Percentiles rank a stretch among this genome's conserved stretches.
Conservation (phyloP, 2,329 filamentous ascomycete species). For the Colletotrichum eleusines region DNA sequence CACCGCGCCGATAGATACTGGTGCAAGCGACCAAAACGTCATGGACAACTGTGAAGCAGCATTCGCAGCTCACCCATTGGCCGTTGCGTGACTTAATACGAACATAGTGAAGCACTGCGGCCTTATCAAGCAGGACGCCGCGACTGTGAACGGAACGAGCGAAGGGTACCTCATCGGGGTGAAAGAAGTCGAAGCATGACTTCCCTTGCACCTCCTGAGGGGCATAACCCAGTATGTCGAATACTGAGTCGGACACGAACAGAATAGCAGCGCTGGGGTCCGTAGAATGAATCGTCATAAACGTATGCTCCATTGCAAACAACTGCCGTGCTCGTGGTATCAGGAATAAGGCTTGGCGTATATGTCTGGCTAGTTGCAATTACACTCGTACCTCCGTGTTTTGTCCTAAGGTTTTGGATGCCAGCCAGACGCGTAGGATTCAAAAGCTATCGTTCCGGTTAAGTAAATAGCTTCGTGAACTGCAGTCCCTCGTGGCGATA, state of each 20-base stretch:
- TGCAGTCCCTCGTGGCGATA: neutral
- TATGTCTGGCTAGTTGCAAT: slow-evolving; percentile 15
- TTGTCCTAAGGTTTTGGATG: neutral
- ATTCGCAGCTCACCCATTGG: slow-evolving; percentile 84
- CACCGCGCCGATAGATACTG: slow-evolving; percentile 78
- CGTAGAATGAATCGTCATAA: slow-evolving; percentile 85
- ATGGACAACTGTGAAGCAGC: slow-evolving; percentile 89
- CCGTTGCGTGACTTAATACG: slow-evolving; percentile 76
- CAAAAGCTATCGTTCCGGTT: neutral
- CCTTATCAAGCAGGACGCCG: slow-evolving; percentile 83
- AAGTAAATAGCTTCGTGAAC: neutral
- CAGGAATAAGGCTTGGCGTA: slow-evolving; percentile 20
- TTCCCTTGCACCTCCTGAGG: slow-evolving; percentile 80
- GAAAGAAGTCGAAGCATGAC: slow-evolving; percentile 89
- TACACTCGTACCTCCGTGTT: neutral
- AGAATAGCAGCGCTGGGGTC: slow-evolving; percentile 85
- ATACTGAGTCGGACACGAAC: slow-evolving; percentile 86
- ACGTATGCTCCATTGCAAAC: slow-evolving; percentile 80
- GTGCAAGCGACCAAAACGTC: slow-evolving; percentile 89
- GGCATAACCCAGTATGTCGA: slow-evolving; percentile 84
- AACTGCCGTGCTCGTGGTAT: slow-evolving; percentile 16
- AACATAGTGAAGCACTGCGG: slow-evolving; percentile 85
- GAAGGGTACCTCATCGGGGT: slow-evolving; percentile 82
- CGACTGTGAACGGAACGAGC: slow-evolving; percentile 79
- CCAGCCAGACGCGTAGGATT: slow-evolving; percentile 1